These are phyloP conservation scores for Nitzschia sp. DNA, from an alignment of 108 stramenopile species.

Conservation along the genomic window DNA sequence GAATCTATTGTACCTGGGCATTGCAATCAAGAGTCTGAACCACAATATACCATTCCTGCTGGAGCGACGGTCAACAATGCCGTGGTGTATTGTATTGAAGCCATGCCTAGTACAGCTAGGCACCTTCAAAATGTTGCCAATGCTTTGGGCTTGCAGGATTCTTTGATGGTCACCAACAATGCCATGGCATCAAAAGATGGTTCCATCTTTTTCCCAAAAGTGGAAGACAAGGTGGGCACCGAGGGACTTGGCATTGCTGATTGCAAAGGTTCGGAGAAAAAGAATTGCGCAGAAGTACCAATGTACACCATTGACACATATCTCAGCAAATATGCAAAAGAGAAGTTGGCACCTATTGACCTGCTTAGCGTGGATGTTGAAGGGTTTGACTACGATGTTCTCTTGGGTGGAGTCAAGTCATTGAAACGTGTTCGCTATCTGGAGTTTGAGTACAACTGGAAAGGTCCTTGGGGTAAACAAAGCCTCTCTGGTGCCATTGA, in stretches of 20 bases:
- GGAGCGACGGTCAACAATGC: not conserved
- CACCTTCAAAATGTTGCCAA: not conserved
- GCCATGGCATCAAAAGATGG: slow-evolving; percentile 35
- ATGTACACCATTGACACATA: not conserved
- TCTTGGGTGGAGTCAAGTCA: not conserved
- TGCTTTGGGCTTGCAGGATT: slow-evolving; percentile 17
- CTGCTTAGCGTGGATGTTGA: not conserved
- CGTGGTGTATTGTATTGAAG: slow-evolving; percentile 53
- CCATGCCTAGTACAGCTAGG: slow-evolving; percentile 46
- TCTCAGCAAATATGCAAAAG: not conserved
- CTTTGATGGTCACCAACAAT: slow-evolving; percentile 37
- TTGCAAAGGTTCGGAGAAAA: slow-evolving; percentile 17
- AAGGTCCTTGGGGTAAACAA: slow-evolving; percentile 10
- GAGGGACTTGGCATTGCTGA: not conserved
- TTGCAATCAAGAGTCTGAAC: not conserved
- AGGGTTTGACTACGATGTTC: not conserved
- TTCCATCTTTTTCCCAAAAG: slow-evolving; percentile 28
- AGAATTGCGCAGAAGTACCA: not conserved
- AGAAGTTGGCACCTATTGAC: not conserved
- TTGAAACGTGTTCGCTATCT: not conserved
- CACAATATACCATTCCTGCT: not conserved
- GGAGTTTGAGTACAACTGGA: slow-evolving; percentile 1
- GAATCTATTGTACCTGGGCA: not conserved
- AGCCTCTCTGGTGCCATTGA: slow-evolving; percentile 15
- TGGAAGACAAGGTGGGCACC: not conserved